Conservation (phyloP, 2,329 filamentous ascomycete species). For the Calonectria crousiana region DNA sequence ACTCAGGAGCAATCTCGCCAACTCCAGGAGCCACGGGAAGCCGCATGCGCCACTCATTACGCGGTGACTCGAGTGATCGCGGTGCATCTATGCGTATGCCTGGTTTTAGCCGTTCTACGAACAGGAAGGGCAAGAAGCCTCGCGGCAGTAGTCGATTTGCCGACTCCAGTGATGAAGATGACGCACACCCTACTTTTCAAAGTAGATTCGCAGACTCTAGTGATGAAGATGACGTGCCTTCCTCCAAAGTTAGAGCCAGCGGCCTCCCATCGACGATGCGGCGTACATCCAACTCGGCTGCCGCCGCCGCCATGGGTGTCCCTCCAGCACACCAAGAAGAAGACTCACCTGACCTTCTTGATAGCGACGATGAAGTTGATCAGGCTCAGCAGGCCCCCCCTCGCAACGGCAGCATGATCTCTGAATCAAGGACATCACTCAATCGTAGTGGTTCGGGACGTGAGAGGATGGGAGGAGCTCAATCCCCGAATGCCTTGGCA, state of each 20-base stretch:
- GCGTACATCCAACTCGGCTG: conserved; percentile 45
- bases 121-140: conserved; percentile 51
- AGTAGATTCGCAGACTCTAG: conserved; percentile 80
- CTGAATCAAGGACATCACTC: conserved; percentile 44
- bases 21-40: conserved; percentile 51
- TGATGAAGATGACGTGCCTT: conserved; percentile 65
- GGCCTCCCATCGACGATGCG: conserved; percentile 53
- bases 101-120: conserved; percentile 55
- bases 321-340: conserved; percentile 59
- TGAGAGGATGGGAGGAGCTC: conserved; percentile 47
- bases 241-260: conserved; percentile 37
- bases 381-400: conserved; percentile 31
- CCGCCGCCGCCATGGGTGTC: conserved; percentile 53
- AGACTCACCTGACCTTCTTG: conserved; percentile 70
- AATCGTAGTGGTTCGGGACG: conserved; percentile 58
- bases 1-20: conserved; percentile 51
- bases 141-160: conserved; percentile 72
- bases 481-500: conserved; percentile 34
- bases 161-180: conserved; percentile 78
- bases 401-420: conserved; percentile 2
- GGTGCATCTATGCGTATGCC: conserved; percentile 54
- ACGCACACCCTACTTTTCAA: conserved; percentile 43
- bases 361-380: conserved; percentile 65
- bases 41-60: conserved; percentile 61
- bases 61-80: conserved; percentile 53